Evolutionary conservation across 306 rosid genomes (phyloP), one percentile per base, ranked within the genome.

Genomic region (Benincasa hispida): DNA sequence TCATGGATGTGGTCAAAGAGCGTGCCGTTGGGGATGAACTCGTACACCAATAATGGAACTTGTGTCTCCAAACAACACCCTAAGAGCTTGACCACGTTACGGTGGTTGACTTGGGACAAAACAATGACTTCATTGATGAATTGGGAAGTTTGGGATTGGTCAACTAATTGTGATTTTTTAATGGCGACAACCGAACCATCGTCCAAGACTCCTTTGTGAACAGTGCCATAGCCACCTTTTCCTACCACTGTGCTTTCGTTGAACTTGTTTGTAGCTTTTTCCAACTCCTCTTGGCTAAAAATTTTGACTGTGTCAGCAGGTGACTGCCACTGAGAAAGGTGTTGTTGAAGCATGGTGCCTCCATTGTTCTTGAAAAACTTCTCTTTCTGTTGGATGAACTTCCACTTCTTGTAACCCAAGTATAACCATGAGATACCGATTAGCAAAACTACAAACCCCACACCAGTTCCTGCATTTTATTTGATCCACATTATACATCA

Each of bases 61-160:
- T 85, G 56, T 0, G 78, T 82, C 35, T 85, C 87, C 10, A 85
- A 61, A 77, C 89, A 87, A 28, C 91, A 88, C 0, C 89, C 91
- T 10, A 88, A 77, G 22, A 88, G 85, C 48, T 76, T 78, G 7
- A 82, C 87, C 41, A 85, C 84, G 77, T 85, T 85, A 18, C 86
- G 83, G 10, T 84, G 89, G 28, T 84, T 88, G 66, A 88, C 81
- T 84, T 84, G 89, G 15, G 88, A 84, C 0, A 86, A 59, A 35
- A 88, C 80, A n/a, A 75, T 18, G 4, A 86, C 83, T 69, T 88
- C 88, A 10, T 88, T 84, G 2, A 84, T 81, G 77, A 88, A 88
- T 58, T 86, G 84, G 28, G 76, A 39, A 1, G 45, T 81, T 75
- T 84, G 89, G 34, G 61, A 82, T 5, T 62, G 65, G 30, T 86